A percentile compares a stretch with the other conserved stretches of the same genome.
phyloP scores from a whole-genome alignment of 768 basidiomycete genomes.

The Xerocomellus intermedius region DNA sequence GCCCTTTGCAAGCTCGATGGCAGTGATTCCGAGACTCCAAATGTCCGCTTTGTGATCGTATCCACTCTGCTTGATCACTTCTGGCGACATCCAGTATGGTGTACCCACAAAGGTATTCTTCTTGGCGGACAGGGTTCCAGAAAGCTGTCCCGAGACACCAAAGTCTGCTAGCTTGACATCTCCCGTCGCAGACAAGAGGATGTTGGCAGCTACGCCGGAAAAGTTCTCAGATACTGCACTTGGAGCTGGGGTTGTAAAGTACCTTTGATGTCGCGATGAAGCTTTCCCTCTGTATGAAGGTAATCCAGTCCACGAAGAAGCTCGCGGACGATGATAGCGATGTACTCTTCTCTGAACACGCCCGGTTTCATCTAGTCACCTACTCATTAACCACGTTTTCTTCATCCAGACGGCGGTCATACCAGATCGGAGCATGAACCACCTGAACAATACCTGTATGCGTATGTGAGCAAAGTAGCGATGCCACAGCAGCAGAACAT shows the following conservation, averaged over 20 bases:
- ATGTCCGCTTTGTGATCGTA: slow-evolving; percentile 99
- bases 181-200: slow-evolving; percentile 85
- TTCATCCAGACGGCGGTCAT: slow-evolving; percentile 28
- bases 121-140: slow-evolving; percentile 87
- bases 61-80: slow-evolving; percentile 99
- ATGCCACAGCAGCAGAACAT: slow-evolving; percentile 27
- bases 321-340: slow-evolving; percentile 94
- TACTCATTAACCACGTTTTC: slow-evolving; percentile 5
- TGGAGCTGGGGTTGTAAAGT: not conserved
- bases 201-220: slow-evolving; percentile 74
- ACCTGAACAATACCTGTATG: slow-evolving; percentile 86
- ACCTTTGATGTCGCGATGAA: slow-evolving; percentile 99
- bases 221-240: not conserved
- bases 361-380: slow-evolving; percentile 90
- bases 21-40: slow-evolving; percentile 97
- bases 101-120: slow-evolving; percentile 99
- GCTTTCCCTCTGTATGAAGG: slow-evolving; percentile 91
- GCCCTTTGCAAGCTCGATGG: slow-evolving; percentile 95
- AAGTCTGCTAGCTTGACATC: slow-evolving; percentile 99
- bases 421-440: slow-evolving; percentile 98
- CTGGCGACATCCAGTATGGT: slow-evolving; percentile 99
- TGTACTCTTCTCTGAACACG: slow-evolving; percentile 97
- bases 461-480: slow-evolving; percentile 8
- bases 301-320: slow-evolving; percentile 92
- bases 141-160: slow-evolving; percentile 96